These are phyloP conservation scores for Exophiala dermatitidis DNA, from an alignment of 2,329 filamentous ascomycete genomes.

Conservation along the genomic window DNA sequence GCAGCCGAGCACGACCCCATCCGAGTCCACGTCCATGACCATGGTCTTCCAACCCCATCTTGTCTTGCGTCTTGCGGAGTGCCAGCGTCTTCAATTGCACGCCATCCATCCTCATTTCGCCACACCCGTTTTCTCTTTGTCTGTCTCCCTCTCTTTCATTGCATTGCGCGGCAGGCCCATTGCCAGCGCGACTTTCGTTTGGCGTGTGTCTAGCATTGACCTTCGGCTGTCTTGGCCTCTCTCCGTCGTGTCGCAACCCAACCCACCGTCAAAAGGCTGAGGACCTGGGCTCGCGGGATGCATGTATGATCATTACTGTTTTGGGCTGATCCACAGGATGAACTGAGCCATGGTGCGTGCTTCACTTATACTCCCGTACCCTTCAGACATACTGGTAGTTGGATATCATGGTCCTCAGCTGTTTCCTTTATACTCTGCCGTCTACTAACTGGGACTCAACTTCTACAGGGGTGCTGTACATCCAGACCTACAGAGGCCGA, in stretches of 20 bases:
- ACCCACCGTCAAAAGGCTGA: not conserved
- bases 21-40: too few relatives aligned
- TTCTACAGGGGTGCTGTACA: conserved; percentile 24
- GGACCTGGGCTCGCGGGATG: not conserved
- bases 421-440: conserved; percentile 3
- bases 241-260: not conserved
- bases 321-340: conserved; percentile 5
- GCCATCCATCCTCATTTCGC: not conserved
- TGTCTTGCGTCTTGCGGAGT: too few relatives aligned
- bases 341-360: conserved; percentile 15
- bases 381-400: too few relatives aligned
- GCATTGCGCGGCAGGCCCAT: not conserved
- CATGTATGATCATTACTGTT: not conserved
- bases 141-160: not conserved
- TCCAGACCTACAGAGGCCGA: conserved; percentile 22
- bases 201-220: not conserved
- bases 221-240: not conserved
- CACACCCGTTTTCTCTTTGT: not conserved
- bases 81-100: not conserved
- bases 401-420: too few relatives aligned
- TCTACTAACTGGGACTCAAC: not conserved
- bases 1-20: too few relatives aligned
- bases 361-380: not conserved
- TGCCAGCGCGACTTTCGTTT: conserved; percentile 5
- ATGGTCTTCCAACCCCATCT: too few relatives aligned